phyloP scores from a whole-genome alignment of 768 basidiomycete species.

The Podaxis mareebaensis region DNA sequence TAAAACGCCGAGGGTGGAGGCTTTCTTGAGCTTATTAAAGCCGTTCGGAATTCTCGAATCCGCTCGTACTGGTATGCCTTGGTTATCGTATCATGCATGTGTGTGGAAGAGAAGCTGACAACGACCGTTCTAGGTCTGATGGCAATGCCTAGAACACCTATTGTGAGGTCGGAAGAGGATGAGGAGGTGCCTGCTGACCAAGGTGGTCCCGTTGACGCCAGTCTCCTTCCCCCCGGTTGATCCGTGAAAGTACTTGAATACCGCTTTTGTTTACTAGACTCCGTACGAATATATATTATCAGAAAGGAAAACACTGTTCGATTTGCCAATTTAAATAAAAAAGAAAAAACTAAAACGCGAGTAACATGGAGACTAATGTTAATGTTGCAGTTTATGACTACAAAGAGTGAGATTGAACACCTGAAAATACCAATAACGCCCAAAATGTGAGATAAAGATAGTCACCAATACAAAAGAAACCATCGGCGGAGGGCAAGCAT shows the following conservation, averaged over 20 bases:
- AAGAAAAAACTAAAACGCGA: neutral
- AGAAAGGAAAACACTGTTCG: neutral
- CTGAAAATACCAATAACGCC: constrained; percentile 7
- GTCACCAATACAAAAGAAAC: neutral
- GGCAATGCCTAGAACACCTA: constrained; percentile 98
- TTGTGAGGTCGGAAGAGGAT: constrained; percentile 58
- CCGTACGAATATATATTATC: neutral
- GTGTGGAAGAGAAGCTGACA: constrained; percentile 1
- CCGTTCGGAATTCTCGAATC: constrained; percentile 97
- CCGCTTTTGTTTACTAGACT: neutral
- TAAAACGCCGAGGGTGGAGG: constrained; percentile 89
- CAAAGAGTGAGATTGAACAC: constrained; percentile 2
- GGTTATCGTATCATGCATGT: constrained; percentile 7
- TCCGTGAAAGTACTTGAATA: neutral
- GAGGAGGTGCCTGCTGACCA: constrained; percentile 46
- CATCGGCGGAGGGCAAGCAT: neutral
- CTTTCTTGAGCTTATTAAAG: constrained; percentile 87
- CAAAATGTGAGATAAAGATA: constrained; percentile 13
- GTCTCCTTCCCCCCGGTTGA: constrained; percentile 90
- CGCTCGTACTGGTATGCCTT: constrained; percentile 80
- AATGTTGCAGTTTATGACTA: constrained; percentile 4
- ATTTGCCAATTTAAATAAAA: neutral
- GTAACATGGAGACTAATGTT: neutral
- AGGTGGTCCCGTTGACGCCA: constrained; percentile 79
- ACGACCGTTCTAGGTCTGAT: constrained; percentile 66